Percentiles rank a stretch among this genome's conserved stretches.
Conservation (phyloP, 768 basidiomycete genomes). For the Fomitopsis serialis region DNA sequence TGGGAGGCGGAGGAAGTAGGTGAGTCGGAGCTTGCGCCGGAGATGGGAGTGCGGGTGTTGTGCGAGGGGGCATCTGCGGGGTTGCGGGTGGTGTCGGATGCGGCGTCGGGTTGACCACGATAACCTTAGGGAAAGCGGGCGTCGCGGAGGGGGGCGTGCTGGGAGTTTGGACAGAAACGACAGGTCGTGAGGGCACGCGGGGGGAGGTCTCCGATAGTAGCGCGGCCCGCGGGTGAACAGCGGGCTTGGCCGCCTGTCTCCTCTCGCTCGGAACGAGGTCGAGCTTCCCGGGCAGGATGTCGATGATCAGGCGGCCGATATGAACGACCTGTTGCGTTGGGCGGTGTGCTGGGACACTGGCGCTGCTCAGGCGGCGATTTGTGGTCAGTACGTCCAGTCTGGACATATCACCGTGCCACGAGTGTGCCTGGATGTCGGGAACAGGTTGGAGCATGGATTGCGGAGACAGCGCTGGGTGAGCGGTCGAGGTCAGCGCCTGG, state of each 20-base stretch:
- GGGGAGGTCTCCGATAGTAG: background rate
- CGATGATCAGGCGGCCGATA: constrained; percentile 48
- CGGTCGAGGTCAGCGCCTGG: background rate
- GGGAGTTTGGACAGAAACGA: constrained; percentile 20
- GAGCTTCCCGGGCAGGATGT: constrained; percentile 47
- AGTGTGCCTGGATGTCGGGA: constrained; percentile 12
- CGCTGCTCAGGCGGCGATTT: constrained; percentile 24
- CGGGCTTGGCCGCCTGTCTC: constrained; percentile 11
- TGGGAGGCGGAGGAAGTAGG: constrained; percentile 22
- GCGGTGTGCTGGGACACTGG: constrained; percentile 19
- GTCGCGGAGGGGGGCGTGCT: constrained; percentile 17
- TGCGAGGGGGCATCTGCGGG: constrained; percentile 30
- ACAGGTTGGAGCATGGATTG: background rate
- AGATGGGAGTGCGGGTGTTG: constrained; percentile 21
- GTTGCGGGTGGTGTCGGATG: constrained; percentile 76
- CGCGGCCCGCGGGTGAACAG: background rate
- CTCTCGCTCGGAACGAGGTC: constrained; percentile 18
- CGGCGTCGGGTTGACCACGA: constrained; percentile 73
- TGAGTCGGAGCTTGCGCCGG: constrained; percentile 26
- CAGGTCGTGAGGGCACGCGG: constrained; percentile 12
- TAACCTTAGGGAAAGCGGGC: constrained; percentile 45
- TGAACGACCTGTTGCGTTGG: constrained; percentile 21
- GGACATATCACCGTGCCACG: constrained; percentile 20
- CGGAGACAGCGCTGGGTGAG: background rate
- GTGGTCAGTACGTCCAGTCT: constrained; percentile 6